Percentiles rank a stretch among this genome's conserved stretches.
These are phyloP conservation scores for Grifola frondosa DNA, from an alignment of 1,284 basidiomycete genomes.

Conservation along the genomic window DNA sequence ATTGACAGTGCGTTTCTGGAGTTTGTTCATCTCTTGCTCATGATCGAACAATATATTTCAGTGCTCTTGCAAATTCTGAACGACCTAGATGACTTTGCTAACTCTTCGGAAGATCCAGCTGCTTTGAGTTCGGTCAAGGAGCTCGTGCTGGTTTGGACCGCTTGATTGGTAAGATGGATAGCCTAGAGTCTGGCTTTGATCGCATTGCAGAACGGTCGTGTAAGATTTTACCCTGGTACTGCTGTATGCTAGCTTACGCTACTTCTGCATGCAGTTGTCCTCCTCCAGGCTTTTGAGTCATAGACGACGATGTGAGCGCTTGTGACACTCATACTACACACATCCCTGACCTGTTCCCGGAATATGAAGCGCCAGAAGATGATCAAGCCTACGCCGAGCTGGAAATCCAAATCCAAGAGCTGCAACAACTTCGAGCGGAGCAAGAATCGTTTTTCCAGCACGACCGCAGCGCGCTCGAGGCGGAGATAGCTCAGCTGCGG, in stretches of 20 bases:
- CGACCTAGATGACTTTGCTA: conserved; percentile 61
- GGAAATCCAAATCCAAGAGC: conserved; percentile 56
- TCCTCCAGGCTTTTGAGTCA: conserved; percentile 65
- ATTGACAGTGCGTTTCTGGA: conserved; percentile 57
- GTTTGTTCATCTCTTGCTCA: background rate
- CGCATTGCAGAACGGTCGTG: conserved; percentile 77
- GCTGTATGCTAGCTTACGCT: background rate
- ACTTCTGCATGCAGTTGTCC: conserved; percentile 57
- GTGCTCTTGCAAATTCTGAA: conserved; percentile 63
- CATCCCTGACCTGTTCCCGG: too few relatives aligned
- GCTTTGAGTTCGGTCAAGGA: conserved; percentile 60
- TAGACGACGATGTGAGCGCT: conserved; percentile 62
- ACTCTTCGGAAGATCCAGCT: conserved; percentile 41
- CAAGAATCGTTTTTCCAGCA: conserved; percentile 54
- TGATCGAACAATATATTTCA: conserved; percentile 25
- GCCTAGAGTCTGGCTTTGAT: conserved; percentile 74
- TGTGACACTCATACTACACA: too few relatives aligned
- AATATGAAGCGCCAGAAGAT: conserved; percentile 65
- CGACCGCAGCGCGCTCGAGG: conserved; percentile 51
- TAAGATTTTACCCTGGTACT: conserved; percentile 39
- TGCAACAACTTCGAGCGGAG: conserved; percentile 51
- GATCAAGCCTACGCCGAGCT: conserved; percentile 71
- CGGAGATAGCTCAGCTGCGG: conserved; percentile 55
- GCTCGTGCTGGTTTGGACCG: conserved; percentile 62
- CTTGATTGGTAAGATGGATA: conserved; percentile 73